Evolutionary conservation across 179 eudicot species (phyloP), one percentile per base, ranked within the genome.

Genomic region (Silene noctiflora): DNA sequence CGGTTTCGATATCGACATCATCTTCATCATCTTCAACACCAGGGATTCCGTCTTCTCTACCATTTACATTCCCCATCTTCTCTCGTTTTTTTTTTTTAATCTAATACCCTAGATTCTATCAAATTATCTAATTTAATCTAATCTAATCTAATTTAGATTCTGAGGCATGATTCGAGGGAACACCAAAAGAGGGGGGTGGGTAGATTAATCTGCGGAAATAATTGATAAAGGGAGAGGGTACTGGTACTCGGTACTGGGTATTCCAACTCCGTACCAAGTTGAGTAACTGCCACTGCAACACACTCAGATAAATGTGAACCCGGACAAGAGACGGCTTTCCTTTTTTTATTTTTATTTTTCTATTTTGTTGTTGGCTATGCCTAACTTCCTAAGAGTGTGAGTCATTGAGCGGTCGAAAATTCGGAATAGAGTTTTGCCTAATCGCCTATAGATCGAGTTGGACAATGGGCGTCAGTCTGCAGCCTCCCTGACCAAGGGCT

Each of bases 61-160:
- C 96, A 79, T 85, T 92, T 22, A 84, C 93, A 84, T 92, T 92
- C 74, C 97, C 97, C 96, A 92, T 92, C 71, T 44, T 51, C 6
- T 53, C 48, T 14, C 56, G 10, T 10, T 2, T 46, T 46, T 2
- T 8, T 48, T 17, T 16, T 14, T 7, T 42, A 27, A 27, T 27
- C 2, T 42, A 33, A 5, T 51, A 51, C 56, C 56, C 56, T 51
- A 51, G 56, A 51, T 51, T 51, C 14, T 51, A 51, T 16, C 3
- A 8, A 51, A 51, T 51, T 16, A 3, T 16, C 3, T 51, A 51
- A 51, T 51, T 16, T 0, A 53, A 53, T 53, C 5, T 53, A 53
- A 53, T 53, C 5, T 53, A 53, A 53, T 53, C 59, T 53, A 53
- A 53, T 16, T 53, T 0, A 14, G 59, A 53, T 14, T 2, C 19